Evolutionary conservation across 2,329 filamentous ascomycete genomes (phyloP), one percentile per base, ranked within the genome.

Genomic region (Diaporthe aspalathi): DNA sequence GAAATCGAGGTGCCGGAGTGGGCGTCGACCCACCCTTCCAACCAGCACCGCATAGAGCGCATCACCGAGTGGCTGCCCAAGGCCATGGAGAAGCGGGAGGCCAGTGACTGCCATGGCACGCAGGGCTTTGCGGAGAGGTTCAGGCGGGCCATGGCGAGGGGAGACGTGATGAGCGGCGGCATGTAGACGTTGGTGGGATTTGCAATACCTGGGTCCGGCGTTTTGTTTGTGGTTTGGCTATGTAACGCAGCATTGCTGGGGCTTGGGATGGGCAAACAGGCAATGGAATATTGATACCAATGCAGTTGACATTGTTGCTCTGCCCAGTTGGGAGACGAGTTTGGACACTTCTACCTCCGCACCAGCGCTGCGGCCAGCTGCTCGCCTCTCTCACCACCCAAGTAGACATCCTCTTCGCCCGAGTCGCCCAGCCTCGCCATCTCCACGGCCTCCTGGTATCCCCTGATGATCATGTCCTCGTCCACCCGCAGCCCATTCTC

Each of bases 401-500:
- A 77, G 77, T 90, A 91, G 52, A 90, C 79, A 74, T 88, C 88
- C 32, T 89, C 90, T 24, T 87, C 81, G 14, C 83, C 83, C 20
- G 86, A 84, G 1, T 87, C 84, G 20, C 89, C 87, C 72, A 89
- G 85, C 65, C 91, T 85, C 20, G 90, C 91, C 78, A 95, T 84
- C 77, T 97, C 93, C 2, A 97, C 85, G 38, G 93, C 93, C 74
- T 92, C 93, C 67, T 92, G 90, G 79, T 98, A 99, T 0, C 93
- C 94, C 77, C 86, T 90, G 76, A 90, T 92, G 27, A 98, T 92
- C 80, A 91, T 95, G 53, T 96, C 94, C 83, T 98, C 95, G 76
- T 98, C 96, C 35, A 99, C 94, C 71, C 91, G 90, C 53, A 96
- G 84, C 0, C 94, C 93, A 54, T 92, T 90, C 79, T 97, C 92